Percentiles rank a stretch among this genome's conserved stretches.
Evolutionary conservation across 345 rosid species (phyloP).

Genomic region (Alliaria petiolata): DNA sequence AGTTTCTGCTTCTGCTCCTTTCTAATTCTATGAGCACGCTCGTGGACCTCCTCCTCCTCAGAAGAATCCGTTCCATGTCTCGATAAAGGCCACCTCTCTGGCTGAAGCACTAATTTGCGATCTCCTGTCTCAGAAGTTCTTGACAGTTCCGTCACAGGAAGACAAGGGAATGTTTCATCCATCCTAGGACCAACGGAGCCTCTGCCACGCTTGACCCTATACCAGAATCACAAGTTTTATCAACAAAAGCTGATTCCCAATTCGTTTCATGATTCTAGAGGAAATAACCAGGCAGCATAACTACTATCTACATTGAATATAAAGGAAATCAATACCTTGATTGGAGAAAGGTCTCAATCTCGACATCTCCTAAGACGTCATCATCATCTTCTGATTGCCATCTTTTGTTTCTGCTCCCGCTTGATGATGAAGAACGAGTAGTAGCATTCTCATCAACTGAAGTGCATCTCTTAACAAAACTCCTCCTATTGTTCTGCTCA

Average conservation of each 20-base stretch:
- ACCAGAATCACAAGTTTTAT: conserved; percentile 7
- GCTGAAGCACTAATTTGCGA: conserved; percentile 34
- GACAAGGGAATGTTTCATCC: conserved; percentile 82
- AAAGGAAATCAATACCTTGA: conserved; percentile 50
- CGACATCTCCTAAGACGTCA: conserved; percentile 63
- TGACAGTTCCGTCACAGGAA: conserved; percentile 33
- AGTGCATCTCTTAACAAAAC: conserved; percentile 33
- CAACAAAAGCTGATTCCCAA: not conserved
- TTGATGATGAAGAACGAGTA: conserved; percentile 39
- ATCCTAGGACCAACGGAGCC: conserved; percentile 89
- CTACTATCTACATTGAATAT: not conserved
- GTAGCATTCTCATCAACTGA: conserved; percentile 28
- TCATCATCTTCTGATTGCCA: conserved; percentile 30
- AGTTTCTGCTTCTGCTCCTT: conserved; percentile 43
- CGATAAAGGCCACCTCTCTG: conserved; percentile 43
- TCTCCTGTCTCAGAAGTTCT: conserved; percentile 27
- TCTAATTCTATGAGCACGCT: conserved; percentile 32
- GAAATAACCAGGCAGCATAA: not conserved
- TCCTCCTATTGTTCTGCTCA: conserved; percentile 29
- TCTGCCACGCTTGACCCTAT: conserved; percentile 86
- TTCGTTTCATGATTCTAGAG: not conserved
- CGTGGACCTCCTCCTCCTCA: conserved; percentile 40
- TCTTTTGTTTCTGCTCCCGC: conserved; percentile 31
- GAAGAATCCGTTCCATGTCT: conserved; percentile 14
- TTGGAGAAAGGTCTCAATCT: conserved; percentile 69